Evolutionary conservation across 306 rosid species (phyloP), one percentile per base, ranked within the genome.

Genomic region (Pyrus communis): DNA sequence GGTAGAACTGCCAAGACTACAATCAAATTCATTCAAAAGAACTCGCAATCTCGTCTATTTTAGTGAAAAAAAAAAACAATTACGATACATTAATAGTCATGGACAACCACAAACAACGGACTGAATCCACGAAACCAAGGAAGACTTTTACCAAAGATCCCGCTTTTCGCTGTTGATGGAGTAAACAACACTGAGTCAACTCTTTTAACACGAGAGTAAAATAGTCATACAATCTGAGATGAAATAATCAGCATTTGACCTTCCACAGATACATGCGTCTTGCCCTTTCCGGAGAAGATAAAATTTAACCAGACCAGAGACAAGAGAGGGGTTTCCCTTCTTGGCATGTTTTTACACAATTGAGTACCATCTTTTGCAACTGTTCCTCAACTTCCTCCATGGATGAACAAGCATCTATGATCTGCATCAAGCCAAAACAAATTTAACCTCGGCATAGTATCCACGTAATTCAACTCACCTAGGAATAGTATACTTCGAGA

Each of bases 301-400:
- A 70, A 17, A 49, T 4, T 45, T 83, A 88, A 71, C 43, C 30
- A 5, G 80, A 55, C 97, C 96, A 92, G 77, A 88, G 86, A 51
- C 87, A 28, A 64, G 92, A 81, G 67, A 94, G 88, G 59, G 93
- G 82, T 62, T 73, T 89, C 77, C 95, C 97, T 40, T 86, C 83
- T 68, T 62, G 84, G 85, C 97, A 89, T 75, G 77, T 68, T 46
- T 25, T 59, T 82, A 95, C 88, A 76, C 86, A 83, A 38, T 70
- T 86, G 45, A 86, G 58, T 49, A 81, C 92, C 2, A 81, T 87
- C 60, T 88, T 87, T 74, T 63, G 97, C 81, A 92, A 80, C 74
- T 84, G 89, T 74, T 89, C 92, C 92, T 90, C 97, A 45, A 89
- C 87, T 68, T 83, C 91, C 82, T 90, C 96, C 43, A 90, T 86